Evolutionary conservation across 257 asterid species (phyloP).

Genomic region (Capsicum chinense): DNA sequence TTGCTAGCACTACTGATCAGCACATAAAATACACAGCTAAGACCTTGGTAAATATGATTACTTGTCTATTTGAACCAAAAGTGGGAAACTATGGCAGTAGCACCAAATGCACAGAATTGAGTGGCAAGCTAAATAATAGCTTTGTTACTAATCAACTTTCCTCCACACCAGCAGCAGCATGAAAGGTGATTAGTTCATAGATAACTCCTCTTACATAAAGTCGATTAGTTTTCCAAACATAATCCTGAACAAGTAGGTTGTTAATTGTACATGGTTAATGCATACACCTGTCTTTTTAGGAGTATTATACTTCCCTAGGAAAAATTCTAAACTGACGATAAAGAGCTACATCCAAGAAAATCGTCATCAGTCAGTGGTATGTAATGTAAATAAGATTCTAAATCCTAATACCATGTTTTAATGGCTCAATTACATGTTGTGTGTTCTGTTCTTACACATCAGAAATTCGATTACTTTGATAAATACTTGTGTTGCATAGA

Average conservation of each 20-base stretch:
- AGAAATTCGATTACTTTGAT: not conserved
- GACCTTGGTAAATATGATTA: slow-evolving; percentile 53
- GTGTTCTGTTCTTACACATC: not conserved
- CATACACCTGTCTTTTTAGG: slow-evolving; percentile 8
- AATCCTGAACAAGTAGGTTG: slow-evolving; percentile 9
- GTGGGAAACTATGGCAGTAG: slow-evolving; percentile 43
- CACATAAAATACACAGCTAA: slow-evolving; percentile 47
- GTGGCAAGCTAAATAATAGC: slow-evolving; percentile 42
- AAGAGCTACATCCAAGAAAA: not conserved
- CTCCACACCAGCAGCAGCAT: slow-evolving; percentile 70
- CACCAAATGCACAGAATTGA: slow-evolving; percentile 58
- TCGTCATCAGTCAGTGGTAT: not conserved
- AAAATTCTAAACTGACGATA: not conserved
- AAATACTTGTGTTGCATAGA: not conserved
- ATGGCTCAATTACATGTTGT: not conserved
- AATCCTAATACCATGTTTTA: not conserved
- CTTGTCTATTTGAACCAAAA: slow-evolving; percentile 58
- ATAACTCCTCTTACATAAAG: slow-evolving; percentile 13
- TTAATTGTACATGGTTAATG: slow-evolving; percentile 14
- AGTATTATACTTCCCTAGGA: not conserved
- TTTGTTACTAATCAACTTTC: slow-evolving; percentile 44
- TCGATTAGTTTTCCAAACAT: not conserved
- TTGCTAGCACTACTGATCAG: slow-evolving; percentile 31
- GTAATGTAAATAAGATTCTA: not conserved
- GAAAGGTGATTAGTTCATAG: slow-evolving; percentile 26